A percentile compares a stretch with the other conserved stretches of the same genome.
phyloP scores from a whole-genome alignment of 2,329 filamentous ascomycete genomes.

The Dactylellina parvicollis region DNA sequence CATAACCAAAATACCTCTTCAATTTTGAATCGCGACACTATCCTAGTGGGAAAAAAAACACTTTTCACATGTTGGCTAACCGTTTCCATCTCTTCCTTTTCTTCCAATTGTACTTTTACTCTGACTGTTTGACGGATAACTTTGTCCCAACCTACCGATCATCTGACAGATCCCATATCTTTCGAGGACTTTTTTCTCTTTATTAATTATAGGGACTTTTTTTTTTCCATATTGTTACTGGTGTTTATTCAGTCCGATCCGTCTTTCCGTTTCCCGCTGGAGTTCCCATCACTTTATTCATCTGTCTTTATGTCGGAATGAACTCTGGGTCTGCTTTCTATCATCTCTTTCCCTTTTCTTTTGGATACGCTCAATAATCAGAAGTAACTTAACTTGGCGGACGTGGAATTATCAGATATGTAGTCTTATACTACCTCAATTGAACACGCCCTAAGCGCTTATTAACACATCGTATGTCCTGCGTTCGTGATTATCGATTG shows the following conservation, averaged over 20 bases:
- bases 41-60: background rate
- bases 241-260: conserved; percentile 16
- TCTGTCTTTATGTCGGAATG: conserved; percentile 37
- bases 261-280: conserved; percentile 20
- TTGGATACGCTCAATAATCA: conserved; percentile 14
- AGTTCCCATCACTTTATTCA: conserved; percentile 23
- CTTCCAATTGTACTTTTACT: conserved; percentile 17
- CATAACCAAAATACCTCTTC: background rate
- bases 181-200: background rate
- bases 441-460: background rate
- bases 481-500: no score
- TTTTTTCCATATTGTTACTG: background rate
- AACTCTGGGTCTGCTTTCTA: conserved; percentile 11
- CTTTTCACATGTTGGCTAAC: background rate
- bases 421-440: conserved; percentile 27
- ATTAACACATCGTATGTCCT: background rate
- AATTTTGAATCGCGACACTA: background rate
- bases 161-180: background rate
- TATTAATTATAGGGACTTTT: conserved; percentile 11
- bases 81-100: background rate
- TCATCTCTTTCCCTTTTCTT: no score
- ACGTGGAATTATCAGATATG: conserved; percentile 6
- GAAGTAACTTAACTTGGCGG: background rate
- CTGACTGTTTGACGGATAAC: background rate
- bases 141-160: background rate